Evolutionary conservation across 225 moss, liverwort and hornwort species (phyloP).

Genomic region (Polytrichum formosum): DNA sequence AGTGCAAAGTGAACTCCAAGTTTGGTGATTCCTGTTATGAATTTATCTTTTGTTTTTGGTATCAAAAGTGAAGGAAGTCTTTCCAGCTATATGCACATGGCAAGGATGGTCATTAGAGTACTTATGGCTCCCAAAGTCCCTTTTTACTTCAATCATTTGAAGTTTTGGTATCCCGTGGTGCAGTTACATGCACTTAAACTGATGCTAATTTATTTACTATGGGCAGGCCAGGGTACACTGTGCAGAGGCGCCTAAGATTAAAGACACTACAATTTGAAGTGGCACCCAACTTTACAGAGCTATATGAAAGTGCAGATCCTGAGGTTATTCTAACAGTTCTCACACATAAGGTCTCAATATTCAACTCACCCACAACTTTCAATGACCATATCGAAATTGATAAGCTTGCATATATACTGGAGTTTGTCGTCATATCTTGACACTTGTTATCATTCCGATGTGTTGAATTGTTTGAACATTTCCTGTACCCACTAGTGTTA

Average conservation of each 20-base stretch:
- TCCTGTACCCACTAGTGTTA: background rate
- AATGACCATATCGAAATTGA: background rate
- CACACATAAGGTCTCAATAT: conserved; percentile 76
- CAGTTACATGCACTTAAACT: no score
- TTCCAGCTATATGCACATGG: no score
- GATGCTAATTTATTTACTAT: background rate
- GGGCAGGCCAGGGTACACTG: conserved; percentile 65
- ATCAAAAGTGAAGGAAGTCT: no score
- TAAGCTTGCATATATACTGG: background rate
- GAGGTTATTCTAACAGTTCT: conserved; percentile 92
- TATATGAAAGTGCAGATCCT: conserved; percentile 88
- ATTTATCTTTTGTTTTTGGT: no score
- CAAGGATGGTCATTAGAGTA: no score
- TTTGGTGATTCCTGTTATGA: no score
- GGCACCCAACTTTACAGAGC: conserved; percentile 55
- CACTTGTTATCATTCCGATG: background rate
- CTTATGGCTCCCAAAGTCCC: no score
- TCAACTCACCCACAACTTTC: background rate
- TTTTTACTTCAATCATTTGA: no score
- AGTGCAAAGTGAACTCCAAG: no score
- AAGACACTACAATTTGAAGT: conserved; percentile 80
- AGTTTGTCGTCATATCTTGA: background rate
- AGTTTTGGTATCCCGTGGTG: no score
- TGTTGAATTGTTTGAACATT: background rate
- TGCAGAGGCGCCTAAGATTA: conserved; percentile 83